phyloP scores from a whole-genome alignment of 2,329 filamentous ascomycete genomes.

The Periconia sp. region DNA sequence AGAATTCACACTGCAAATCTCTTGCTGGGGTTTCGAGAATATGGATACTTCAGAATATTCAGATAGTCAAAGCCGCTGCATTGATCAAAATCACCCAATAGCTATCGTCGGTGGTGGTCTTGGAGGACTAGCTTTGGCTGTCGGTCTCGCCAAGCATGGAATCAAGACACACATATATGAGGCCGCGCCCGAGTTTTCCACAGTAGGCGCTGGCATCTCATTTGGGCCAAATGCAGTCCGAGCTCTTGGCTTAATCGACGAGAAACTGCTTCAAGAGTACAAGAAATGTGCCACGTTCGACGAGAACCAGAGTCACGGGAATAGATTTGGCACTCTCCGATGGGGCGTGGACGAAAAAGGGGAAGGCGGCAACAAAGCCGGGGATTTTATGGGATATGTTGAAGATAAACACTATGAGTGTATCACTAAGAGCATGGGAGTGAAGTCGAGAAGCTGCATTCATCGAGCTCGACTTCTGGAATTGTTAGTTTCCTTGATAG shows the following conservation, averaged over 20 bases:
- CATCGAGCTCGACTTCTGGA: slow-evolving; percentile 27
- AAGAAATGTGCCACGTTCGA: slow-evolving; percentile 30
- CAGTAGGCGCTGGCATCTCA: slow-evolving; percentile 33
- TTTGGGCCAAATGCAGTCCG: slow-evolving; percentile 28
- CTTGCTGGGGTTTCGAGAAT: no score
- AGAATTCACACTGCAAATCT: no score
- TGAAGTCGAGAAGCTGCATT: slow-evolving; percentile 22
- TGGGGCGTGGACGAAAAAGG: slow-evolving; percentile 18
- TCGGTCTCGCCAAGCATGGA: slow-evolving; percentile 26
- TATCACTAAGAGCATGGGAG: slow-evolving; percentile 3
- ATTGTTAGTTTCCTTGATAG: slow-evolving; percentile 22
- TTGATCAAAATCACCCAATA: slow-evolving; percentile 8
- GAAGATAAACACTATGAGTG: slow-evolving; percentile 12
- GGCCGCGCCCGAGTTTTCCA: slow-evolving; percentile 21
- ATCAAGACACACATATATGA: slow-evolving; percentile 32
- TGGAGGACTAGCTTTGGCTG: slow-evolving; percentile 30
- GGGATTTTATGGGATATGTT: slow-evolving; percentile 20
- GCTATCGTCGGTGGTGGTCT: slow-evolving; percentile 35
- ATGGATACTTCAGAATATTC: no score
- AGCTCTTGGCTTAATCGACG: slow-evolving; percentile 26
- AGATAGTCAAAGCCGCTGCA: no score
- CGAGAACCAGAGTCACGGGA: slow-evolving; percentile 10
- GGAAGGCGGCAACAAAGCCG: slow-evolving; percentile 12
- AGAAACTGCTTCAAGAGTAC: slow-evolving; percentile 21
- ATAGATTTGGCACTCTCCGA: slow-evolving; percentile 17